These are phyloP conservation scores for sorghum (Sorghum bicolor) DNA, from an alignment of 176 grass and related monocot species.

Conservation along the genomic window Sorghum_bicolor_NCBIv3 NC_012872.2:4318001-4318500, in stretches of 20 bases:
- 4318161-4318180: constrained; percentile 70
- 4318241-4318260: constrained; percentile 72
- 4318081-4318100: constrained; percentile 75
- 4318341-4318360: constrained; percentile 69
- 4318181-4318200: constrained; percentile 76
- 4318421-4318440: constrained; percentile 48
- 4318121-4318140: constrained; percentile 56
- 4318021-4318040: background rate
- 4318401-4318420: constrained; percentile 77
- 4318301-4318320: background rate
- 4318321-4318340: background rate
- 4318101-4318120: background rate
- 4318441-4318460: constrained; percentile 18
- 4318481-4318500: constrained; percentile 91
- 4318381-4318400: constrained; percentile 76
- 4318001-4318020: constrained; percentile 4
- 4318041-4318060: constrained; percentile 45
- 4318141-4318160: constrained; percentile 86
- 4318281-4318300: background rate
- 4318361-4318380: constrained; percentile 83
- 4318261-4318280: constrained; percentile 77
- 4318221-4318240: constrained; percentile 86
- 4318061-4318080: constrained; percentile 74
- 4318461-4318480: constrained; percentile 54
- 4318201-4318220: constrained; percentile 51